A percentile compares a stretch with the other conserved stretches of the same genome.
These are phyloP conservation scores for Trichoderma brevicompactum DNA, from an alignment of 2,329 filamentous ascomycete genomes.

Conservation along the genomic window DNA sequence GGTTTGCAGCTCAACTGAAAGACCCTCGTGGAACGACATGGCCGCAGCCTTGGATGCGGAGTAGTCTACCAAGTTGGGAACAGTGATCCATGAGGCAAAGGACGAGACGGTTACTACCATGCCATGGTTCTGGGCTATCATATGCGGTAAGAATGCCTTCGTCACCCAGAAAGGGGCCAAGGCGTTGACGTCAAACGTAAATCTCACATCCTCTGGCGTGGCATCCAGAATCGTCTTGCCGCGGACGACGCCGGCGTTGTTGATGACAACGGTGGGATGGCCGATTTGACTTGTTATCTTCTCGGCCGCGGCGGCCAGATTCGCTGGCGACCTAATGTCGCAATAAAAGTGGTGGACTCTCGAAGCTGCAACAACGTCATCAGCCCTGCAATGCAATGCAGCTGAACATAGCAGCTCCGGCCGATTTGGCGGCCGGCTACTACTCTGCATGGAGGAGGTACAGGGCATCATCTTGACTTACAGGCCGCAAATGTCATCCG, in stretches of 20 bases:
- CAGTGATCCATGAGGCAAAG: slow-evolving; percentile 62
- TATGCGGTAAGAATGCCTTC: slow-evolving; percentile 68
- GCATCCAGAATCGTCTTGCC: slow-evolving; percentile 65
- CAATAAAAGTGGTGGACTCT: slow-evolving; percentile 71
- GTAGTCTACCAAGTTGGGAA: slow-evolving; percentile 71
- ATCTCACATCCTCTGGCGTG: slow-evolving; percentile 61
- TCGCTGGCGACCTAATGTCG: slow-evolving; percentile 65
- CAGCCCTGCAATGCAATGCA: slow-evolving; percentile 23
- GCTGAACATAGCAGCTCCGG: neutral
- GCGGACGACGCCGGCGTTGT: slow-evolving; percentile 69
- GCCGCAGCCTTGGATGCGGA: slow-evolving; percentile 68
- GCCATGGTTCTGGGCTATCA: slow-evolving; percentile 68
- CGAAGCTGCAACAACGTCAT: slow-evolving; percentile 38
- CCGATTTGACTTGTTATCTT: slow-evolving; percentile 61
- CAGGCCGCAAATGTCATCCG: slow-evolving; percentile 58
- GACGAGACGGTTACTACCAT: slow-evolving; percentile 74
- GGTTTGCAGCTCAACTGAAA: slow-evolving; percentile 61
- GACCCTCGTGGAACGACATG: slow-evolving; percentile 69
- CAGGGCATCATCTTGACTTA: slow-evolving; percentile 39
- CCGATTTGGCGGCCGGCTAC: neutral
- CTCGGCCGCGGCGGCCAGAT: slow-evolving; percentile 56
- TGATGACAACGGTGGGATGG: slow-evolving; percentile 70
- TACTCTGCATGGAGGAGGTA: no score
- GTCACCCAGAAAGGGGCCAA: slow-evolving; percentile 69
- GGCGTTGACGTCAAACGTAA: slow-evolving; percentile 74